Evolutionary conservation across 2,329 filamentous ascomycete species (phyloP), one percentile per base, ranked within the genome.

Genomic region (Sphaerostilbella broomeana): DNA sequence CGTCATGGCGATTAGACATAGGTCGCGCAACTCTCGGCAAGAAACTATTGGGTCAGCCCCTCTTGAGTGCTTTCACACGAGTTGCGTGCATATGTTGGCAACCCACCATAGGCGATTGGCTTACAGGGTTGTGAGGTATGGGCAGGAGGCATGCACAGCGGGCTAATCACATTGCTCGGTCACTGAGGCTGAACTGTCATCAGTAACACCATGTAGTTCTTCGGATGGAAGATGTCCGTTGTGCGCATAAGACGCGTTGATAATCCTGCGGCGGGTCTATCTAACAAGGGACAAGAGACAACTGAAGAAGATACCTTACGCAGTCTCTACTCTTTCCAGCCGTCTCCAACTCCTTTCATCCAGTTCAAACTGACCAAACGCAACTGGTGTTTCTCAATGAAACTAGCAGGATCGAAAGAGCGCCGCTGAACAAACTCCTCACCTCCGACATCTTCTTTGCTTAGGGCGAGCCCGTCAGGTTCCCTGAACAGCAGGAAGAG

Each of bases 331-430:
- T 49, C 54, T 28, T 53, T 52, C 65, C 66, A 69, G 1, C 62
- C 65, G 40, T 70, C 65, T 2, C 64, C 65, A 29, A 62, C 67
- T 13, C 65, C 64, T 0, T 57, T 57, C 64, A 70, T 69, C 68
- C 67, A 70, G 38, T 69, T 69, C 6, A 62, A 49, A 0, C 57
- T 61, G 0, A 67, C 64, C 12, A 70, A 57, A 11, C 47, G 50
- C 31, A 71, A 49, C 0, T 58, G 50, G 30, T 68, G 50, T 44
- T 57, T 59, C 29, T 56, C 51, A 2, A 64, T 59, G 39, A 68
- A 70, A 20, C 57, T 58, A 1, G 52, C 57, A 0, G 61, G 55
- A 34, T 64, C 57, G 44, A 70, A 70, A 0, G 60, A 65, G 7
- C 66, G 58, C 35, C 68, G 54, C 42, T 70, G 58, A 6, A 63